Conservation (phyloP, 768 basidiomycete genomes). For the Boletus rubropictus region DNA sequence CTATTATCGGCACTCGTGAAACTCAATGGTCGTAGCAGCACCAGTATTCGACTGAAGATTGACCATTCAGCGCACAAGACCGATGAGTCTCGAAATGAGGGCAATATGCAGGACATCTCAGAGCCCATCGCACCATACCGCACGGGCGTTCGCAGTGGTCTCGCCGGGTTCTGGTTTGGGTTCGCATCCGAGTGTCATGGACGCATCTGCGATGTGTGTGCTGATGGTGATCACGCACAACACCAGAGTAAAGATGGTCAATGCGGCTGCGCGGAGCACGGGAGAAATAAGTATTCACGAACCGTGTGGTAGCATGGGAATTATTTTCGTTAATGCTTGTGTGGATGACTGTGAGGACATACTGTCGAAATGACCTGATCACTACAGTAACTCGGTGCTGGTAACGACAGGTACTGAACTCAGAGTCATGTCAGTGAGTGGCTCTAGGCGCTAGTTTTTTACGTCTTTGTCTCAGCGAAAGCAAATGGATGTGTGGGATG, state of each 20-base stretch:
- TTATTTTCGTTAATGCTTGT: too few relatives aligned
- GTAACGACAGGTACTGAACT: too few relatives aligned
- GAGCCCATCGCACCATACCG: constrained; percentile 6
- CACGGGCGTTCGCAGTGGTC: not conserved
- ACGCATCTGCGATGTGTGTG: not conserved
- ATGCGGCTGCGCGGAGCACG: not conserved
- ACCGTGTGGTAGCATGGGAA: too few relatives aligned
- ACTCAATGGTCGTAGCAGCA: too few relatives aligned
- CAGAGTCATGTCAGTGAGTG: too few relatives aligned
- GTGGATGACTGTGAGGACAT: too few relatives aligned
- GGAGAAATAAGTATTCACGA: not conserved
- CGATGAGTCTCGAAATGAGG: constrained; percentile 10
- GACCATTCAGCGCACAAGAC: constrained; percentile 2
- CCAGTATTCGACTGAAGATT: not conserved
- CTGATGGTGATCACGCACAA: not conserved
- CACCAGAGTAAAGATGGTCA: not conserved
- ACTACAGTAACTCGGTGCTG: too few relatives aligned
- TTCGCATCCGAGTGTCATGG: not conserved
- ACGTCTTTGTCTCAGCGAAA: too few relatives aligned
- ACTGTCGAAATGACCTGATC: too few relatives aligned
- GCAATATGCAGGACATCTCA: constrained; percentile 2
- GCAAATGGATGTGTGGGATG: too few relatives aligned
- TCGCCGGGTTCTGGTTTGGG: not conserved
- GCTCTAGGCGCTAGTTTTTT: too few relatives aligned
- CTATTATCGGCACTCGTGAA: too few relatives aligned